These are phyloP conservation scores for Lichtheimia ramosa DNA, from an alignment of 371 early-diverging fungal genomes.

Conservation along the genomic window DNA sequence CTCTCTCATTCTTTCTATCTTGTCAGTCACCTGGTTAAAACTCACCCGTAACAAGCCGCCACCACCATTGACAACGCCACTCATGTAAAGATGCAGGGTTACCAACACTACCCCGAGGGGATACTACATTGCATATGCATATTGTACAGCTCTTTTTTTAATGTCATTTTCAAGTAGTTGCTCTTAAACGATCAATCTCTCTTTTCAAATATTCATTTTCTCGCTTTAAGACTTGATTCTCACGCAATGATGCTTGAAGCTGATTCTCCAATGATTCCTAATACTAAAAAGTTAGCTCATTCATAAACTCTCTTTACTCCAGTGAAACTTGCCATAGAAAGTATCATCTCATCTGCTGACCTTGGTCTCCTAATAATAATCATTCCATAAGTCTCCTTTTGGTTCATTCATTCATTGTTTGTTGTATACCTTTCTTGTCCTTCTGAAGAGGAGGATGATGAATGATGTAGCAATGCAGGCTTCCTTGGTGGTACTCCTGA, in stretches of 20 bases:
- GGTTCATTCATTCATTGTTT: neutral
- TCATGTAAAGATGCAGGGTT: too few species aligned
- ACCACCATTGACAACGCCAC: too few species aligned
- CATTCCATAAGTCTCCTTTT: neutral
- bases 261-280: constrained; percentile 43
- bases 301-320: neutral
- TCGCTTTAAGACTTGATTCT: constrained; percentile 51
- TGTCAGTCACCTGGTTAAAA: neutral
- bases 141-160: too few species aligned
- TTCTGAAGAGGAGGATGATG: neutral
- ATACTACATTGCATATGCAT: too few species aligned
- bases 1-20: neutral
- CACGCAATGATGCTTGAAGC: constrained; percentile 42
- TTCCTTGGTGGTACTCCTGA: neutral
- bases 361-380: neutral
- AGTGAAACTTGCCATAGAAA: neutral
- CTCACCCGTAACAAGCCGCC: too few species aligned
- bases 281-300: too few species aligned
- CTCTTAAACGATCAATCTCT: constrained; percentile 41
- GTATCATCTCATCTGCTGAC: neutral
- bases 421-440: constrained; percentile 5
- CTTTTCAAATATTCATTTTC: constrained; percentile 56
- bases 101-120: too few species aligned
- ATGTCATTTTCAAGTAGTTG: neutral
- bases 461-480: neutral